Base-by-base conservation (phyloP, 2,329 filamentous ascomycete species). In the Endothia cerciana region DNA sequence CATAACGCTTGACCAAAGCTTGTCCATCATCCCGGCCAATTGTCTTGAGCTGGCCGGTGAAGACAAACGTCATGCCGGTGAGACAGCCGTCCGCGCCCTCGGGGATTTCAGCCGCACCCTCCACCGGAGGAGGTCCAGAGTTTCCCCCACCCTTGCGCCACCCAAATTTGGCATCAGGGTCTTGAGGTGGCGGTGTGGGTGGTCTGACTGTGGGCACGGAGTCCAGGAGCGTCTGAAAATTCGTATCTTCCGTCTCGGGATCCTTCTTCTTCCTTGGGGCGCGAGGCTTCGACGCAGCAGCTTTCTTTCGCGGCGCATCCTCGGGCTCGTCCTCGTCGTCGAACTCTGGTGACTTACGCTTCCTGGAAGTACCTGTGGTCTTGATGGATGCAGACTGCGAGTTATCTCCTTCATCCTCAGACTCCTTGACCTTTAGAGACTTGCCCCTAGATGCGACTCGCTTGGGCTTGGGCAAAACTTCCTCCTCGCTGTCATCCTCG, bases 51-150 rank as follows among this genome's bases (percentile, higher is more conserved):
- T 97, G 84, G 30, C 95, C 95, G 0, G 96, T 99, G 73, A 99
- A 99, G 36, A 99, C 95, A 74, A 99, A 99, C 0, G 88, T 91
- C 64, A 98, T 83, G 0, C 96, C 95, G 63, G 89, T 89, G 64
- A 99, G 85, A 74, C 95, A 99, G 72, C 97, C 96, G 13, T 95
- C 92, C 62, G 89, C 89, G 8, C 95, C 95, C 25, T 87, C 85
- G 0, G 95, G 95, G 60, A 97, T 80, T 19, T 97, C 92, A 38
- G 83, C 87, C 11, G 84, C 80, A 13, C 87, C 88, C 28, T 86
- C 82, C 59, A 85, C 85, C 8, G 87, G 86, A 22, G 92, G 87
- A 25, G 88, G 86, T 2, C 87, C 85, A 19, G 87, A 80, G 75
- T 86, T 89, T 65, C 82, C 87, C 19, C 85, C 87, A 64, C 87